Base-by-base conservation (phyloP, 2,329 filamentous ascomycete species). In the Stagonosporopsis rhizophila region DNA sequence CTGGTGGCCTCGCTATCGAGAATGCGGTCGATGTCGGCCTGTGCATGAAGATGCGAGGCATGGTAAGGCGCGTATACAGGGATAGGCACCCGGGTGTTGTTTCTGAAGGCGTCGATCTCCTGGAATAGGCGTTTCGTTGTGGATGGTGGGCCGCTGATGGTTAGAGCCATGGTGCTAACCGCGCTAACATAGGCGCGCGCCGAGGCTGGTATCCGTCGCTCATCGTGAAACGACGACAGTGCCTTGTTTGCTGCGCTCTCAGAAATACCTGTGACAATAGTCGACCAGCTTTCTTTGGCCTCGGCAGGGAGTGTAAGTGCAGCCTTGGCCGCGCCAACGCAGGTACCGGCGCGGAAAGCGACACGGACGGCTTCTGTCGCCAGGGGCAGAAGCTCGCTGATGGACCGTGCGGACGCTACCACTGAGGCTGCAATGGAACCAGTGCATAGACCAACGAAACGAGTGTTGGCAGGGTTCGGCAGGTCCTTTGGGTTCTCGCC, bases 351-450 rank as follows among this genome's bases (percentile, higher is more conserved):
- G 59, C 87, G 82, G 78, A 90, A 91, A 39, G 87, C 84, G 69
- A 90, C 81, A 60, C 88, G 80, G 22, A 89, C 85, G 23, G 85
- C 81, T 70, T 89, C 84, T 15, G 88, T 81, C 47, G 83, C 87
- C 46, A 90, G 79, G 6, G 83, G 83, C 20, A 89, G 79, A 32
- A 91, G 77, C 42, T 85, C 81, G 17, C 83, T 84, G 44, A 89
- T 77, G 6, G 85, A 87, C 56, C 83, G 83, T 28, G 87, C 83
- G 20, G 84, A 86, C 12, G 87, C 84, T 53, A 90, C 83, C 15
- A 87, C 88, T 12, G 84, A 80, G n/a, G 86, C 88, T n/a, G 88
- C 87, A 65, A 90, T 84, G 20, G 89, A 80, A 47, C 88, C 88
- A 37, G 87, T 89, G 79, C 88, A 90, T 39, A 90, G 81, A 55